Conservation (phyloP, 176 grass and related monocot species). For the Oryza glaberrima region DNA sequence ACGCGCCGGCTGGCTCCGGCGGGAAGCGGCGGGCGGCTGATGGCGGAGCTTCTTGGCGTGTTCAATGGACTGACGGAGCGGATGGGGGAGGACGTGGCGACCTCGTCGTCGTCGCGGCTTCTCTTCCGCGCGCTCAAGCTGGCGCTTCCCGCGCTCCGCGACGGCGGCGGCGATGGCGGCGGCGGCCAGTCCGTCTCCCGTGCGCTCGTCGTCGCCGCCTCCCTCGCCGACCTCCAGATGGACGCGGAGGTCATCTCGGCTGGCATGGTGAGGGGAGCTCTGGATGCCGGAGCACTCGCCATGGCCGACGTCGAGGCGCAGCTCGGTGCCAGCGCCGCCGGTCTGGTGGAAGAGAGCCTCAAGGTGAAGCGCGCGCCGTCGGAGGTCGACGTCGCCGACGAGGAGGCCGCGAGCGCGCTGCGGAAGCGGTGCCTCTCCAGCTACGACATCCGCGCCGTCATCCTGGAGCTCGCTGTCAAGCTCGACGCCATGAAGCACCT, state of each 20-base stretch:
- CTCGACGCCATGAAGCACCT: slow-evolving; percentile 86
- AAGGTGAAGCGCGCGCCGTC: slow-evolving; percentile 68
- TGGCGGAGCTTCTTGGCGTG: slow-evolving; percentile 82
- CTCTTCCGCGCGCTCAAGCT: slow-evolving; percentile 84
- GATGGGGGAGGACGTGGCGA: slow-evolving; percentile 72
- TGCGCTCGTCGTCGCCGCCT: slow-evolving; percentile 65
- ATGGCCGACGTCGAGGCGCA: slow-evolving; percentile 71
- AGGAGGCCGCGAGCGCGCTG: slow-evolving; percentile 62
- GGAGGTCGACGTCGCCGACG: slow-evolving; percentile 67
- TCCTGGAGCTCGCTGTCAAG: slow-evolving; percentile 74
- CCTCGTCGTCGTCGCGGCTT: slow-evolving; percentile 73
- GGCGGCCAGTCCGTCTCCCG: slow-evolving; percentile 14
- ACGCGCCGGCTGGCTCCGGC: slow-evolving; percentile 6
- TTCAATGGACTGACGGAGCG: slow-evolving; percentile 79
- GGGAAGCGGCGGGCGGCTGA: slow-evolving; percentile 71
- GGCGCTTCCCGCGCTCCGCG: slow-evolving; percentile 71
- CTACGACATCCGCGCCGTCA: slow-evolving; percentile 87
- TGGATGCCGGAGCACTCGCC: slow-evolving; percentile 70
- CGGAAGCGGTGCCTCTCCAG: slow-evolving; percentile 77
- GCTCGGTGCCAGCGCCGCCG: slow-evolving; percentile 58
- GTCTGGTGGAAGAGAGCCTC: slow-evolving; percentile 77
- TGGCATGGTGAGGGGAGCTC: slow-evolving; percentile 73
- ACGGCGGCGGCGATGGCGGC: slow-evolving; percentile 21
- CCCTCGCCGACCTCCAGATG: slow-evolving; percentile 96
- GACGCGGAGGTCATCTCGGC: slow-evolving; percentile 97